A percentile compares a stretch with the other conserved stretches of the same genome.
These are phyloP conservation scores for Russula dissimulans DNA, from an alignment of 768 basidiomycete species.

Conservation along the genomic window DNA sequence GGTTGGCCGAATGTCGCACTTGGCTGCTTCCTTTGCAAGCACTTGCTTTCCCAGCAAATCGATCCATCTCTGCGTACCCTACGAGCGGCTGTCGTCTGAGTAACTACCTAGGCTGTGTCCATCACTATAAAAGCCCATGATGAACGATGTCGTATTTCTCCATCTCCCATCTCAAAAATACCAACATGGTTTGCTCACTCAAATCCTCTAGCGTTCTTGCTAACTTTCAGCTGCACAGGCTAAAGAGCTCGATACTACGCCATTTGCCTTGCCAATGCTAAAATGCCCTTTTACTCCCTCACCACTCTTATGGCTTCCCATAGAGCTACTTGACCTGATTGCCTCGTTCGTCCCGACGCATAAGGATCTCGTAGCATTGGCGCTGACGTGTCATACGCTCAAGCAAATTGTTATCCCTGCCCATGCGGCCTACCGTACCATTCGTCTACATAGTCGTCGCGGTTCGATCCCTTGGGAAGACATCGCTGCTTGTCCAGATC, in stretches of 20 bases:
- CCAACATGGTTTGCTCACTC: background rate
- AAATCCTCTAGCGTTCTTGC: background rate
- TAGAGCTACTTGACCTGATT: constrained; percentile 5
- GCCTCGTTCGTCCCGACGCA: no score
- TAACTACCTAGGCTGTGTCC: no score
- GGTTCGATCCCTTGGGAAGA: background rate
- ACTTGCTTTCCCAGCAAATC: background rate
- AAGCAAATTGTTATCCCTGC: constrained; percentile 1
- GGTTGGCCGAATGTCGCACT: no score
- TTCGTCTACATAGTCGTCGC: background rate
- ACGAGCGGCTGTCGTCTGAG: no score
- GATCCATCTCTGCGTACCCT: background rate
- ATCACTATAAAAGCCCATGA: background rate
- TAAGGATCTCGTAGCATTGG: background rate
- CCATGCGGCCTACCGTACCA: constrained; percentile 5
- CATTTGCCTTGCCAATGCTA: background rate
- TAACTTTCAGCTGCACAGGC: background rate
- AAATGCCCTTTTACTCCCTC: no score
- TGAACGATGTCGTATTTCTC: background rate
- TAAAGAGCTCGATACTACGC: background rate
- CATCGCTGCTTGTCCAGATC: constrained; percentile 1
- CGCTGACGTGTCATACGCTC: background rate
- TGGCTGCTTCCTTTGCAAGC: background rate
- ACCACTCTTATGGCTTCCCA: background rate
- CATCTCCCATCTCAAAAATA: background rate